Percentiles rank a stretch among this genome's conserved stretches.
phyloP scores from a whole-genome alignment of 768 basidiomycete species.

The Sarcodon aspratus region DNA sequence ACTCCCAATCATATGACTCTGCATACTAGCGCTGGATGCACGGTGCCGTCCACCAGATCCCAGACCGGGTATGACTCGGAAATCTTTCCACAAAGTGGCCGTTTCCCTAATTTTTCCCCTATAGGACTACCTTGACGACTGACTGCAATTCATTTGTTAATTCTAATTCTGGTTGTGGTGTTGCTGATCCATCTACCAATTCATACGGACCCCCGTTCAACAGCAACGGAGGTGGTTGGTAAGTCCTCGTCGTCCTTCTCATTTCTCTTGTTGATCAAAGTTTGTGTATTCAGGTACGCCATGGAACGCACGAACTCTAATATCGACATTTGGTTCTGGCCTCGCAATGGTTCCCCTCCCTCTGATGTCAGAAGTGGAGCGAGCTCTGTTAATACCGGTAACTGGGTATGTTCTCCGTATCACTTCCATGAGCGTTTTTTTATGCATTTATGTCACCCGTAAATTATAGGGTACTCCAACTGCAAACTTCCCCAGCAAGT shows the following conservation, averaged over 20 bases:
- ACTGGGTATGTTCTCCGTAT: slow-evolving; percentile 31
- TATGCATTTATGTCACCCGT: no score
- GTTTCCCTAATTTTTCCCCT: no score
- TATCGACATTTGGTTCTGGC: slow-evolving; percentile 70
- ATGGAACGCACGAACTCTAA: slow-evolving; percentile 44
- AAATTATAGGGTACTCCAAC: slow-evolving; percentile 37
- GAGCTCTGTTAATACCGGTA: slow-evolving; percentile 31
- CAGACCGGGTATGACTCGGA: slow-evolving; percentile 17
- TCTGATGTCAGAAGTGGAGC: slow-evolving; percentile 31
- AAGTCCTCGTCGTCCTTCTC: no score
- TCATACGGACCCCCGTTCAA: slow-evolving; percentile 54
- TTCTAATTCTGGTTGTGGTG: slow-evolving; percentile 48
- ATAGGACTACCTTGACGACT: slow-evolving; percentile 22
- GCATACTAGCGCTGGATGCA: slow-evolving; percentile 47
- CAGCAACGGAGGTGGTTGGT: slow-evolving; percentile 47
- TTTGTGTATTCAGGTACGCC: slow-evolving; percentile 22
- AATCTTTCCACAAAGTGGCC: no score
- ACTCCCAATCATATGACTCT: slow-evolving; percentile 40
- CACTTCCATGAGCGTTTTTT: no score
- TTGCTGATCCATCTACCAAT: slow-evolving; percentile 13
- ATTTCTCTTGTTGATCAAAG: no score
- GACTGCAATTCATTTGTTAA: slow-evolving; percentile 40
- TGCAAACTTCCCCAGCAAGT: slow-evolving; percentile 49
- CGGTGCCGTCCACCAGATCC: slow-evolving; percentile 34
- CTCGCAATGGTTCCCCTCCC: slow-evolving; percentile 34